Base-by-base conservation (phyloP, 2,329 filamentous ascomycete species). In the Trichoderma sp. region DNA sequence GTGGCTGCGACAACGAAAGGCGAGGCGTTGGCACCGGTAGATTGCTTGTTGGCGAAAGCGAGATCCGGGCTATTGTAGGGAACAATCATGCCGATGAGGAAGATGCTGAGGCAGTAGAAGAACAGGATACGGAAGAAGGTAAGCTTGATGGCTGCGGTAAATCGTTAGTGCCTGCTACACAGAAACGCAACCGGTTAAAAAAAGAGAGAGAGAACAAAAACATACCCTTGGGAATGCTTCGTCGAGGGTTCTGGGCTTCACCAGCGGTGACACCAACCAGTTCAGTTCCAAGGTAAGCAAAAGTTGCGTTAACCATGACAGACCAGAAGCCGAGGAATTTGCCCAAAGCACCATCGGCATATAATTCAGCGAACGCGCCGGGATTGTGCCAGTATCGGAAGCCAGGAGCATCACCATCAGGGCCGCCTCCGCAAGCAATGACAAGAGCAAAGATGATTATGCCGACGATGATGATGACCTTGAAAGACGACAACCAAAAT, bases 121-220 rank as follows among this genome's bases (percentile, higher is more conserved):
- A 94, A 83, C 73, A 93, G 80, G 77, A 95, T 94, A 69, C 92
- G 92, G 83, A 88, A 94, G 80, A 94, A 94, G 73, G 91, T 94
- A 61, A 93, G 85, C 77, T 89, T 91, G 83, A 94, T 94, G 65
- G 91, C 92, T 69, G 40, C 14, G 19, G 11, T 16, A n/a, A 56
- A 19, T 11, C 31, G 21, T 67, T 29, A 67, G 64, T 14, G 1
- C 21, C 14, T 33, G 27, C 19, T 7, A 10, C 13, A 57, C 8
- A 19, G n/a, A 40, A 24, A 6, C 13, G 29, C 4, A 43, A 24
- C 8, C 13, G 4, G 40, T n/a, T n/a, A 43, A 3, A 37, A 16
- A 67, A 37, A 19, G 5, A 37, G 10, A 11, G 19, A 5, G 19
- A 33, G n/a, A n/a, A 27, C 27, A 27, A 19, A 31, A 10, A 52